Evolutionary conservation across 768 basidiomycete species (phyloP).

Genomic region (Serendipita sp.): DNA sequence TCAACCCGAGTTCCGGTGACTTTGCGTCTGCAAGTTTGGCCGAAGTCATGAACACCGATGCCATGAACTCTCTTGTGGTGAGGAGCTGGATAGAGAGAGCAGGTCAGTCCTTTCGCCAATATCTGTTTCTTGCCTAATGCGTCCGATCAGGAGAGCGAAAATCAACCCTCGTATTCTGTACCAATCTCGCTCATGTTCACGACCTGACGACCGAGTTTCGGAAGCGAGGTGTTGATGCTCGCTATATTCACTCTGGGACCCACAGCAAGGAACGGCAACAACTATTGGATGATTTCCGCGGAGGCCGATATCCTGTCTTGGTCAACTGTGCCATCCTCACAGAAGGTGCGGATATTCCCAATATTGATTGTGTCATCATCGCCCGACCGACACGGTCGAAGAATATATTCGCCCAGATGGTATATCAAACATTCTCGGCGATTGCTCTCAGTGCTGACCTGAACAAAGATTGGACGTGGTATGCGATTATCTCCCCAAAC

Average conservation of each 20-base stretch:
- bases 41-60: conserved; percentile 62
- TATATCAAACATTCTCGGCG: conserved; percentile 18
- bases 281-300: conserved; percentile 49
- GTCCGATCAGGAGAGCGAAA: conserved; percentile 37
- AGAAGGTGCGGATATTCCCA: conserved; percentile 89
- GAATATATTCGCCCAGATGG: conserved; percentile 90
- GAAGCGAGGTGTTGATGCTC: conserved; percentile 63
- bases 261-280: conserved; percentile 43
- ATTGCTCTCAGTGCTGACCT: not conserved
- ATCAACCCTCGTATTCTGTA: conserved; percentile 87
- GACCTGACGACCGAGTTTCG: conserved; percentile 60
- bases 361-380: conserved; percentile 79
- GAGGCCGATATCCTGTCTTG: conserved; percentile 65
- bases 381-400: conserved; percentile 78
- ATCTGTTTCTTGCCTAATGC: not conserved
- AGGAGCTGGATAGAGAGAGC: conserved; percentile 77
- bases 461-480: conserved; percentile 67
- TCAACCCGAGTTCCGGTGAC: conserved; percentile 59
- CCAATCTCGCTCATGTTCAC: conserved; percentile 65
- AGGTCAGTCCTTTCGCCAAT: conserved; percentile 27
- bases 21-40: conserved; percentile 67
- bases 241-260: conserved; percentile 59
- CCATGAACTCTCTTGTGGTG: conserved; percentile 63
- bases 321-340: conserved; percentile 87
- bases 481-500: conserved; percentile 71